phyloP scores from a whole-genome alignment of 2,329 filamentous ascomycete genomes.

The Arachnopeziza araneosa region DNA sequence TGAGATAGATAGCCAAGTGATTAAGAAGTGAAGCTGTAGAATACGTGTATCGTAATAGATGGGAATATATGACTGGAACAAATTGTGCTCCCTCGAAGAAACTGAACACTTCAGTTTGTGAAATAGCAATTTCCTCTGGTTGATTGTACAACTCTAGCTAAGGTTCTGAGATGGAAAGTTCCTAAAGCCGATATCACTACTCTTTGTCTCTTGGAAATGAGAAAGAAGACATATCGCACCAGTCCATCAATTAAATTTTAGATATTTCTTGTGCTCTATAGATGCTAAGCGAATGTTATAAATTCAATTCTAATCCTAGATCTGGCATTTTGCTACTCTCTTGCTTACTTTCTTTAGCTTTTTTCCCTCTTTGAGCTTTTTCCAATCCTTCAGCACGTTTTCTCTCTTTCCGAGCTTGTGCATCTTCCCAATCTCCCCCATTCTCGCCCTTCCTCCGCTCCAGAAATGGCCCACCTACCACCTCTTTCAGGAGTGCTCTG shows the following conservation, averaged over 20 bases:
- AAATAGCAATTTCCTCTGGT: no score
- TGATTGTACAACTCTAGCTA: no score
- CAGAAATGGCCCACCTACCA: conserved; percentile 7
- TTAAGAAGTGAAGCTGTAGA: conserved; percentile 9
- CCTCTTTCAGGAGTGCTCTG: conserved; percentile 34
- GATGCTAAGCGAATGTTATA: not conserved
- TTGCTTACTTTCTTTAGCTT: not conserved
- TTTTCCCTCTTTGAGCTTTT: conserved; percentile 31
- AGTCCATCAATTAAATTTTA: no score
- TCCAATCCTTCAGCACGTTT: conserved; percentile 54
- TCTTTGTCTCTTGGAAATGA: no score
- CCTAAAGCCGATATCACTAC: no score
- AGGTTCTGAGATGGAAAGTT: no score
- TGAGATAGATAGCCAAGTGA: conserved; percentile 31
- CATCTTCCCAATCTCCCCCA: conserved; percentile 50
- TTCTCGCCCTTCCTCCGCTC: conserved; percentile 33
- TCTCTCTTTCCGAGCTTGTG: conserved; percentile 44
- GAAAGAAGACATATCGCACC: no score
- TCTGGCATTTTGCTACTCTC: not conserved
- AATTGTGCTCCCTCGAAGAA: not conserved
- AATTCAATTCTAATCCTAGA: not conserved
- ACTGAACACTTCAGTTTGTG: no score
- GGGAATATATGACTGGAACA: not conserved
- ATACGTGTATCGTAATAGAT: conserved; percentile 17
- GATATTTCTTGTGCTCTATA: not conserved